Percentiles rank a stretch among this genome's conserved stretches.
These are phyloP conservation scores for Candida sonorensis DNA, from an alignment of 805 yeast genomes.

Conservation along the genomic window DNA sequence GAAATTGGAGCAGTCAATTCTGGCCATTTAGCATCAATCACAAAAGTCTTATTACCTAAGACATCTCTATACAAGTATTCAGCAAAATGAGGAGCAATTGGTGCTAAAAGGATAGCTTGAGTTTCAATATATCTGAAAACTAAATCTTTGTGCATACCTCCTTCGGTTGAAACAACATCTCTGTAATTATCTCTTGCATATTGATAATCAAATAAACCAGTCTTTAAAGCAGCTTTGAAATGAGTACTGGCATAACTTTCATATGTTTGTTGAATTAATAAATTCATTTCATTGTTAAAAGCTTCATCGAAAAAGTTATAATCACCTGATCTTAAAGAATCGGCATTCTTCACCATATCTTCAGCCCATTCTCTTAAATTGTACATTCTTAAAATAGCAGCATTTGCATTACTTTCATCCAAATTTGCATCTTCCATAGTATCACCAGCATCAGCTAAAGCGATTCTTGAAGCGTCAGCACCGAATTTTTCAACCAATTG, in stretches of 20 bases:
- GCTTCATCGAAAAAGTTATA: slow-evolving; percentile 75
- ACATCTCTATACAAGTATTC: slow-evolving; percentile 86
- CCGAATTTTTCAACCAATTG: slow-evolving; percentile 86
- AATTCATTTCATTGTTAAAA: slow-evolving; percentile 90
- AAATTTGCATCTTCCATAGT: slow-evolving; percentile 96
- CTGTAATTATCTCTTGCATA: slow-evolving; percentile 94
- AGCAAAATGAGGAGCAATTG: slow-evolving; percentile 93
- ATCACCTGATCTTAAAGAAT: slow-evolving; percentile 50
- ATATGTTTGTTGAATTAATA: slow-evolving; percentile 66
- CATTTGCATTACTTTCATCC: slow-evolving; percentile 94
- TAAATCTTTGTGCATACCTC: slow-evolving; percentile 75
- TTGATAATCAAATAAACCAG: slow-evolving; percentile 90
- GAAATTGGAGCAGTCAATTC: slow-evolving; percentile 62
- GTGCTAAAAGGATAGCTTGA: slow-evolving; percentile 80
- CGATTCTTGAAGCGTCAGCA: slow-evolving; percentile 96
- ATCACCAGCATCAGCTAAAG: slow-evolving; percentile 98
- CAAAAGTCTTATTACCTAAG: slow-evolving; percentile 55
- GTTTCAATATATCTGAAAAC: slow-evolving; percentile 76
- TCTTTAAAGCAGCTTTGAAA: slow-evolving; percentile 85
- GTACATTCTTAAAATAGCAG: slow-evolving; percentile 89
- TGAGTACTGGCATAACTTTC: slow-evolving; percentile 64
- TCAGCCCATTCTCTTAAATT: slow-evolving; percentile 96
- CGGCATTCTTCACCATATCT: slow-evolving; percentile 50
- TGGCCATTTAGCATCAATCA: slow-evolving; percentile 76
- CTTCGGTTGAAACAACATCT: slow-evolving; percentile 54